Percentiles rank a stretch among this genome's conserved stretches.
phyloP scores from a whole-genome alignment of 352 stramenopile species.

The Pythium brachiatum region DNA sequence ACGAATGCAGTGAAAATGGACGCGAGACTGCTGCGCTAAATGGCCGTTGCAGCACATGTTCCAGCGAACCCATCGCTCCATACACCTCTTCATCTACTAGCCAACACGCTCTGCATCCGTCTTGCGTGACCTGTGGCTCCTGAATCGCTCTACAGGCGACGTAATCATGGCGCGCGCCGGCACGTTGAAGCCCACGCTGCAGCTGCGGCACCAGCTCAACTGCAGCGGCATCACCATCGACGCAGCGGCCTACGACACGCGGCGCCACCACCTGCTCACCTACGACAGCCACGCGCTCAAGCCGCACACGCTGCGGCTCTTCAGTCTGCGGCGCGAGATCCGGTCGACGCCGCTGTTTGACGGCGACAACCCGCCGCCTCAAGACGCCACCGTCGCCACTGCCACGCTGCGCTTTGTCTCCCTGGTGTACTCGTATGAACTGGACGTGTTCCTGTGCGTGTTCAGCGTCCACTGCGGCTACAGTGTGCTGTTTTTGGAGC shows the following conservation, averaged over 20 bases:
- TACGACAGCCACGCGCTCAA: constrained; percentile 47
- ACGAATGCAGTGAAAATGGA: background rate
- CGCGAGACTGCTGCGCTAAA: background rate
- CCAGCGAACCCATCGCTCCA: too few species aligned
- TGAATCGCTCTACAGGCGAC: background rate
- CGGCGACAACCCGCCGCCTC: constrained; percentile 18
- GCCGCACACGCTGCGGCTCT: constrained; percentile 59
- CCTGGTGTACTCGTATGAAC: constrained; percentile 37
- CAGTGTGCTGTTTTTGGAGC: constrained; percentile 60
- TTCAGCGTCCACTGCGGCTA: constrained; percentile 40
- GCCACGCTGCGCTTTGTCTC: constrained; percentile 22
- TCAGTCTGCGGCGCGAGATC: constrained; percentile 72
- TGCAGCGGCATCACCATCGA: constrained; percentile 53
- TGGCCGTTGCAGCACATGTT: too few species aligned
- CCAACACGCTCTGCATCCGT: too few species aligned
- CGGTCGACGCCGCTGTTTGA: constrained; percentile 53
- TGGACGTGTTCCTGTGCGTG: constrained; percentile 67
- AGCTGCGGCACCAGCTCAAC: constrained; percentile 72
- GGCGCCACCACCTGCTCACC: constrained; percentile 65
- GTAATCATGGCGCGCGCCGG: constrained; percentile 6
- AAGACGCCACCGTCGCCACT: background rate
- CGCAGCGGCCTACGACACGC: constrained; percentile 59
- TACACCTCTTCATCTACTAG: too few species aligned
- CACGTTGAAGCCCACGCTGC: constrained; percentile 44
- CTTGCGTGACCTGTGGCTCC: too few species aligned